Base-by-base conservation (phyloP, 495 filamentous ascomycete species). In the Penicillium cosmopolitanum region DNA sequence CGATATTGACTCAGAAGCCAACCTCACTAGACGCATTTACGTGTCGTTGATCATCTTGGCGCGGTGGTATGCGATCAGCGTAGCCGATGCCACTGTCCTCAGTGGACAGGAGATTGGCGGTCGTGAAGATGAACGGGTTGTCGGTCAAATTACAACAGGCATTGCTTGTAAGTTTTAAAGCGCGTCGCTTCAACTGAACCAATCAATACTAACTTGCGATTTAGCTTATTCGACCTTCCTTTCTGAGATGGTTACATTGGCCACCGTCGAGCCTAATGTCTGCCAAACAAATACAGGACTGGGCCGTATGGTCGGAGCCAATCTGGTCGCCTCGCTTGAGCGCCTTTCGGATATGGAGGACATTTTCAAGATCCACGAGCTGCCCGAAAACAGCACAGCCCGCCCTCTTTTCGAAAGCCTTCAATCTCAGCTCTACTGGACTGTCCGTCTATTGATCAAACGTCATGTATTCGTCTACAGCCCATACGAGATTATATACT, bases 401-500 rank as follows among this genome's bases (percentile, higher is more conserved):
- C 69, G 70, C 11, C 55, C 64, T 40, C 76, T 77, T 38, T 63
- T 76, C 43, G 72, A 77, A 36, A 76, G 73, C 35, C 70, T 89
- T 11, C 77, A 92, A 34, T 79, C 86, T 51, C 82, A 94, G 42
- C 82, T 85, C 4, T 94, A 92, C 72, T 90, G 89, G 85, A 89
- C 92, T 60, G 71, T 85, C 50, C 83, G 85, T 40, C 77, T 93
- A 12, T 73, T 93, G 15, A 79, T 84, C 28, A 81, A 84, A 51
- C 74, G 84, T 58, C 60, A 85, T 77, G 76, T 84, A 74, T 73
- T 79, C 68, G 69, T 84, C 65, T 72, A 84, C 63, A 77, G 82
- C 57, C 82, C 84, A 0, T 73, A 77, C 36, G 84, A 89, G 36
- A 78, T 93, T 33, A 73, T 93, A 11, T 82, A 82, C 57, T 82